Base-by-base conservation (phyloP, 75 land plant genomes). In the Cunninghamia lanceolata region DNA sequence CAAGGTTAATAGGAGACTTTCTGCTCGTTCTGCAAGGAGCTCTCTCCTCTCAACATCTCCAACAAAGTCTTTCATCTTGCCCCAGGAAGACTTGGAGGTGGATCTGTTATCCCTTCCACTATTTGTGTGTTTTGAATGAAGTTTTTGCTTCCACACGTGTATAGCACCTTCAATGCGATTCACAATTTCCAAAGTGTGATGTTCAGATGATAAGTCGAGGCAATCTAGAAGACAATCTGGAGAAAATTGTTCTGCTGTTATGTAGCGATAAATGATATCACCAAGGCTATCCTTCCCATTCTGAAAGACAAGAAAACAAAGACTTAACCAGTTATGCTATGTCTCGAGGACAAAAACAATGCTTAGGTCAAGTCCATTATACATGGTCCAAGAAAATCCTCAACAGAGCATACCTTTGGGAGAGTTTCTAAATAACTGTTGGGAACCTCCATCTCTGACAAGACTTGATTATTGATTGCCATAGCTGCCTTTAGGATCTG, bases 401-500 rank as follows among this genome's bases (percentile, higher is more conserved):
- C 35, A 59, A 25, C 16, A 15, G 30, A 38, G 25, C 32, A 84
- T 86, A 98, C 99, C 99, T 97, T 98, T 17, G 99, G 99, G 46
- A 98, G 92, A 13, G 95, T 77, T 32, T 92, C 94, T 84, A 91
- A 82, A 84, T 96, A 98, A 8, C 91, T 88, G 56, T 84, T 90
- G 9, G 99, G 99, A 83, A 97, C 91, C 82, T 98, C 99, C 99
- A 98, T 97, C 86, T 98, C 99, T 13, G 96, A 91, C 83, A 98
- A 91, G 17, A 98, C 93, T 68, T 90, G 92, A 40, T 91, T 89
- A 87, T 98, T 98, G 68, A 98, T 98, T 9, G 97, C 95, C 93
- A 95, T 91, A 40, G 99, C 97, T 42, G 99, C 99, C 87, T 96
- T 98, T 17, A 96, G 89, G 45, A 98, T 95, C 85, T 98, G 99